Base-by-base conservation (phyloP, 2,329 filamentous ascomycete genomes). In the Nemania serpens region DNA sequence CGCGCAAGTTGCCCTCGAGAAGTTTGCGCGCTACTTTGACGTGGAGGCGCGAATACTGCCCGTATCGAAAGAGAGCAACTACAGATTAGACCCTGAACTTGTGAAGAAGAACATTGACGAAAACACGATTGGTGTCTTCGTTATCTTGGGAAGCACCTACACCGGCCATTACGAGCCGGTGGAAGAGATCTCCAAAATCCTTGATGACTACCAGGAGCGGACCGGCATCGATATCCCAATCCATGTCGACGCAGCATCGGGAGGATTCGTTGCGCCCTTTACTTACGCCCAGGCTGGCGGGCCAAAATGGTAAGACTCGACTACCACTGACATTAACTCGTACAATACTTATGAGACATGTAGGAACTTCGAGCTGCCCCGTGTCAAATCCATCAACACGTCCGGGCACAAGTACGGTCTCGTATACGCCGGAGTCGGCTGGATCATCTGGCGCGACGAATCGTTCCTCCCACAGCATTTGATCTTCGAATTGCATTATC, bases 111-210 rank as follows among this genome's bases (percentile, higher is more conserved):
- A 88, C 64, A 81, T 91, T 36, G 88, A 91, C 63, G 88, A 91
- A 74, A 91, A 91, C 66, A 91, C 89, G 0, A 91, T 91, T 66
- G 89, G 89, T n/a, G 78, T 91, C 0, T 91, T 90, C 69, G 86
- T 89, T 0, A 91, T 91, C 55, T 70, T 91, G 5, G 88, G 89
- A 2, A 87, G 82, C 52, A 91, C 89, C 0, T 91, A 91, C 66
- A 91, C 89, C 0, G 88, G 89, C 0, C 87, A 91, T 69, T 91
- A 88, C 64, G 88, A 91, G 73, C 87, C 88, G 0, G 88, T 91
- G 0, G 84, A 90, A 71, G 84, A 87, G 68, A 83, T 91, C 18
- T 85, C 83, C 18, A 80, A 86, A 17, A 82, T 91, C 12, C 77
- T 91, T 2, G 86, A 90, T 63, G 79, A 84, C 45, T 88, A 82